Base-by-base conservation (phyloP, 2,329 filamentous ascomycete species). In the Shiraia sp. region DNA sequence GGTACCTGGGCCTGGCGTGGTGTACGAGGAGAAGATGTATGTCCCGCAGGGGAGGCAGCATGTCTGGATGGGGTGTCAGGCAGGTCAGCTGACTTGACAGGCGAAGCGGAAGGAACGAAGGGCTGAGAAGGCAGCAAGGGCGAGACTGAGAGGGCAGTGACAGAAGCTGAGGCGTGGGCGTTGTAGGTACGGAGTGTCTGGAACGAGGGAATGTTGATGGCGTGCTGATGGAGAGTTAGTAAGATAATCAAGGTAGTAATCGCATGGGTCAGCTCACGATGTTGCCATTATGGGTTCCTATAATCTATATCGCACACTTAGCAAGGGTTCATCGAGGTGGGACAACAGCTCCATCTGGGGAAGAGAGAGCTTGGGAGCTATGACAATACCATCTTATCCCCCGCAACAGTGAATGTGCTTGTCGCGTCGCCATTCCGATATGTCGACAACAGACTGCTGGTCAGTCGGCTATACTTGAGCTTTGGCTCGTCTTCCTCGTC, bases 381-480 rank as follows among this genome's bases (percentile, higher is more conserved):
- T 47, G 44, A 37, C 42, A 76, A 59, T 78, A 92, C 89, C 92
- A 97, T 95, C 75, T 97, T 97, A 76, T 99, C 92, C 37, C 92
- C 92, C 28, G 88, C 88, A 35, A 95, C 89, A 35, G 95, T 74
- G 66, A 96, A 96, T 7, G 88, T 78, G 70, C 91, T 96, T 17
- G 92, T 96, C 56, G 90, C 89, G 79, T 99, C 93, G 57, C 90
- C 91, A 73, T 95, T 96, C 44, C 90, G 85, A 73, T 99, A 99
- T 24, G 96, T 81, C 30, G 86, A 76, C 17, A 80, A 83, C 47
- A 99, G 74, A 59, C 86, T 85, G 47, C 85, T 86, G 6, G 93
- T 97, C 55, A 97, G 73, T 34, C 90, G 86, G 36, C 86, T 87
- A 68, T 96, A 96, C 72, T 99, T 99, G 59, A 99, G 81, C 63